Percentiles rank a stretch among this genome's conserved stretches.
phyloP scores from a whole-genome alignment of 306 rosid species.

The Quercus rubra region DNA sequence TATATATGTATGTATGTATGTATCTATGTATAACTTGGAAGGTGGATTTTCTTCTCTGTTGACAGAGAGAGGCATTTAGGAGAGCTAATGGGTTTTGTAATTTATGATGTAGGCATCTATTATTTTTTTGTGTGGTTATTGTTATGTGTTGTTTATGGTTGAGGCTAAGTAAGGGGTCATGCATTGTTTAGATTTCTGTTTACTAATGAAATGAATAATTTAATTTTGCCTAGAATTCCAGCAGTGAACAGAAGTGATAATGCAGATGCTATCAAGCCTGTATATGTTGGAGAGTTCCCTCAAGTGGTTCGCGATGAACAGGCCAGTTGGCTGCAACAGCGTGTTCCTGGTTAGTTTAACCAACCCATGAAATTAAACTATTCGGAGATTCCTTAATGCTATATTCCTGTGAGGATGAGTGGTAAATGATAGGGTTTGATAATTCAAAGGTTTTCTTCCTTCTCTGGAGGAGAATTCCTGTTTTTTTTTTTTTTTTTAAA shows the following conservation, averaged over 20 bases:
- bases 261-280: conserved; percentile 58
- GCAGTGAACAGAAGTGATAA: conserved; percentile 51
- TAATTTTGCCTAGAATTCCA: conserved; percentile 48
- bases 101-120: background rate
- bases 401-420: background rate
- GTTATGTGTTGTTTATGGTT: background rate
- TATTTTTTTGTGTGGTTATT: background rate
- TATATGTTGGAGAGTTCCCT: conserved; percentile 86
- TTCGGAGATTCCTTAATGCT: background rate
- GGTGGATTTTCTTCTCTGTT: background rate
- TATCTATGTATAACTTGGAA: background rate
- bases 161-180: background rate
- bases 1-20: background rate
- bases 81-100: background rate
- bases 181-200: background rate
- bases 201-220: background rate
- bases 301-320: conserved; percentile 72
- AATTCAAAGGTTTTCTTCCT: background rate
- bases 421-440: background rate
- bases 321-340: conserved; percentile 51
- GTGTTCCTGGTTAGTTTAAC: conserved; percentile 45
- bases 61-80: background rate
- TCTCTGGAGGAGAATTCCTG: background rate
- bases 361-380: background rate
- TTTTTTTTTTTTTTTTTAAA: background rate